Base-by-base conservation (phyloP, 176 grass and related monocot genomes). In the Oryza glaberrima region DNA sequence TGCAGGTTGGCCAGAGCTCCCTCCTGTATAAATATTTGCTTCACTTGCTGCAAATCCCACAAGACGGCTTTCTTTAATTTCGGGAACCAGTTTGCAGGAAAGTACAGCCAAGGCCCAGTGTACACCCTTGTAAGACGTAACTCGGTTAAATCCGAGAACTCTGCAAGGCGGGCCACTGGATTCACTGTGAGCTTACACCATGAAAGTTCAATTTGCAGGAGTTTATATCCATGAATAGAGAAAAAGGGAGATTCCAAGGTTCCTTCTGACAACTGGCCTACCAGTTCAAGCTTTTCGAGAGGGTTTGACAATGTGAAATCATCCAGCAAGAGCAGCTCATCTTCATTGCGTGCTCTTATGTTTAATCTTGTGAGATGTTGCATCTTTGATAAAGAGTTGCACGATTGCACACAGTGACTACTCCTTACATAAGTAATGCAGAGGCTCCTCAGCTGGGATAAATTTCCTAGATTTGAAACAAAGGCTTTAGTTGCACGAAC, bases 371-470 rank as follows among this genome's bases (percentile, higher is more conserved):
- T 47, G 43, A 94, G 83, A 3, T 64, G 63, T 0, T 26, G 44
- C 80, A 94, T 78, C 74, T 84, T 85, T 46, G 86, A 91, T 77
- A 94, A 79, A 60, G 88, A 88, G 40, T 26, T 6, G 51, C 89
- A 91, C 65, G 88, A 30, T 45, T 80, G 69, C 72, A 49, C 43
- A 51, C 78, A 94, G 5, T 91, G 66, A 45, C 9, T 87, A 54
- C 78, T 69, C n/a, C 82, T 88, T 0, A 91, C 56, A 56, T 58
- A 28, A 67, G 44, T 65, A 81, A 94, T 75, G 34, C 64, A 47
- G 43, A 94, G 26, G 23, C 56, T 47, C 65, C 83, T 94, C 12
- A 91, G 46, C 8, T 91, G 79, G 44, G 78, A 81, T 67, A 94
- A 81, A 70, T 86, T 36, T 40, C 23, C 70, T 19, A 91, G 60